Evolutionary conservation across 2,329 filamentous ascomycete genomes (phyloP).

Genomic region (Cephalotrichum gorgonifer): DNA sequence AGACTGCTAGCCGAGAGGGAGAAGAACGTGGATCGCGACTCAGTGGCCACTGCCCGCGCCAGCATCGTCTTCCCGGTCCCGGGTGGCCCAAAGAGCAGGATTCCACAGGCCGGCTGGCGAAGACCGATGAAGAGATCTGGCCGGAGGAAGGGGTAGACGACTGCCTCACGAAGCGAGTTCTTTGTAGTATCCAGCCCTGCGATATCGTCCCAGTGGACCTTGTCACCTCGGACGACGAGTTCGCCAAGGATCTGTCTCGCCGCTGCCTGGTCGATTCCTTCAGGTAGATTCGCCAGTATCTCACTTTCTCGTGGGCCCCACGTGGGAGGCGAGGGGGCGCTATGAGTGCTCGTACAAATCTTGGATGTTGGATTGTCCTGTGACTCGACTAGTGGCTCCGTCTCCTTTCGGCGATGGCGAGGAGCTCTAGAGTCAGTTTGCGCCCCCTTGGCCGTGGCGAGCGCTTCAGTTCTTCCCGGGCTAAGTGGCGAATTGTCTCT

Average conservation of each 20-base stretch:
- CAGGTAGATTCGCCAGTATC: constrained; percentile 68
- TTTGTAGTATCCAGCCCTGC: constrained; percentile 87
- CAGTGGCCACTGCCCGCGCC: constrained; percentile 85
- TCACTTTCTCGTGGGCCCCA: constrained; percentile 20
- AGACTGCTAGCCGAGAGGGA: constrained; percentile 91
- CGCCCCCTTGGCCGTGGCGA: too few species aligned
- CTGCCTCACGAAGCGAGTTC: constrained; percentile 82
- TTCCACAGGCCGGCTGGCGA: constrained; percentile 84
- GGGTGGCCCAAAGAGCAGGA: constrained; percentile 91
- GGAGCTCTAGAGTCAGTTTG: neutral
- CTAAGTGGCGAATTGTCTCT: too few species aligned
- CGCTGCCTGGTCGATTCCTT: constrained; percentile 69
- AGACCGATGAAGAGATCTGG: constrained; percentile 94
- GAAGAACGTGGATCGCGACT: constrained; percentile 92
- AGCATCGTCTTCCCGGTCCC: constrained; percentile 99
- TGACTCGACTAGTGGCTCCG: neutral
- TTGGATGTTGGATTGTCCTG: neutral
- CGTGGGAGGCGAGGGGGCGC: neutral
- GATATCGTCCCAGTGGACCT: constrained; percentile 90
- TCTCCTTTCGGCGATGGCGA: neutral
- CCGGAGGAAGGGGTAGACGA: constrained; percentile 92
- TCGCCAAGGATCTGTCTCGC: constrained; percentile 93
- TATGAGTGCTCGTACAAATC: neutral
- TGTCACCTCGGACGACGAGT: constrained; percentile 87
- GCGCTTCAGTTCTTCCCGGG: too few species aligned